Evolutionary conservation across 371 early-diverging fungal species (phyloP).

Genomic region (Apophysomyces variabilis): DNA sequence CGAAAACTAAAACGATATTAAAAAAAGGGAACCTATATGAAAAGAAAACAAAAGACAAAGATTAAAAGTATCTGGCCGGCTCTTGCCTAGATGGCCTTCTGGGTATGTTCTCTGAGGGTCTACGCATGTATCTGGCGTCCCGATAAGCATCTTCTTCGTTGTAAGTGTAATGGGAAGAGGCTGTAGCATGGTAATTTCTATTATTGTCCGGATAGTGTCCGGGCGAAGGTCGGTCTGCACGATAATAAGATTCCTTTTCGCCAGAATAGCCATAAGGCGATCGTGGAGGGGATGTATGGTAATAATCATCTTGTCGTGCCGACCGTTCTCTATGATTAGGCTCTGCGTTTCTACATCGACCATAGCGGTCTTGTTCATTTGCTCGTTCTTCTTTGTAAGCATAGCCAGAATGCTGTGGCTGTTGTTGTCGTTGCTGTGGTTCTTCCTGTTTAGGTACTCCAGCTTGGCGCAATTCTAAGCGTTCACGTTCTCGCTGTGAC

Average conservation of each 20-base stretch:
- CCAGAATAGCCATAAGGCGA: not conserved
- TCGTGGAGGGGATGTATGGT: not conserved
- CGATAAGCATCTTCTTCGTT: not conserved
- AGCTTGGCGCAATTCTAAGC: conserved; percentile 38
- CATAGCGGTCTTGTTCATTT: not conserved
- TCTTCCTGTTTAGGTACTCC: conserved; percentile 9
- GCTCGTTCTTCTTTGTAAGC: not conserved
- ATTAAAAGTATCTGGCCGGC: conserved; percentile 5
- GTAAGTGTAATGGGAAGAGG: not conserved
- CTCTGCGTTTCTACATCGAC: not conserved
- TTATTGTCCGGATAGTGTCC: not conserved
- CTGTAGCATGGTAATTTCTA: not conserved
- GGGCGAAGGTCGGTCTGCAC: not conserved
- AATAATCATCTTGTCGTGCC: conserved; percentile 1
- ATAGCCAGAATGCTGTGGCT: too few species aligned
- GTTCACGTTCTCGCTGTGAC: conserved; percentile 40
- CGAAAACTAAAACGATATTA: too few species aligned
- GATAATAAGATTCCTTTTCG: not conserved
- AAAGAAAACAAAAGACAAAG: not conserved
- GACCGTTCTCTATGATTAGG: not conserved
- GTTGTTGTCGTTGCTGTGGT: conserved; percentile 1
- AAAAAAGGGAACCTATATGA: not conserved
- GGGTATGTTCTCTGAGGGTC: conserved; percentile 6
- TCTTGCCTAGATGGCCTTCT: conserved; percentile 1
- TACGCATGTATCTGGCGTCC: not conserved